These are phyloP conservation scores for Penicillium sp. DNA, from an alignment of 2,329 filamentous ascomycete species.

Conservation along the genomic window DNA sequence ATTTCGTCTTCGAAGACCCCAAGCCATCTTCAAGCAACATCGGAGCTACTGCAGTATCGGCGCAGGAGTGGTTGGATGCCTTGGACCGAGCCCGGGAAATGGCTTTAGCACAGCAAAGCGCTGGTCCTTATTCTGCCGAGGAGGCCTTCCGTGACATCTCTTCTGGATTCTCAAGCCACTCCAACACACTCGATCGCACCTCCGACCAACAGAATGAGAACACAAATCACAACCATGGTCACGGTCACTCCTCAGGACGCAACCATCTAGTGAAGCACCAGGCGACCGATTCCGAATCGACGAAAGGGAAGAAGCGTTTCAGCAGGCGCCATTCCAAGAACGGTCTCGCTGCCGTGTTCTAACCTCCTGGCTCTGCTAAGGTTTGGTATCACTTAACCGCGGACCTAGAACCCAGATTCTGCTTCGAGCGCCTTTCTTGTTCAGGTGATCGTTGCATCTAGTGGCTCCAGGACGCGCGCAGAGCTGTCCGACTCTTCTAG, in stretches of 20 bases:
- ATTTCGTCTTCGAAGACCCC: slow-evolving; percentile 92
- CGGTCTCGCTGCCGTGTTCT: slow-evolving; percentile 89
- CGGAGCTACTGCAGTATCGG: slow-evolving; percentile 68
- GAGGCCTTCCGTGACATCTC: slow-evolving; percentile 70
- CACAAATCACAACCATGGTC: slow-evolving; percentile 7
- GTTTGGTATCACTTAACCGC: background rate
- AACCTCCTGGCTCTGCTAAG: slow-evolving; percentile 19
- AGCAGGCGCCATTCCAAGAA: slow-evolving; percentile 94
- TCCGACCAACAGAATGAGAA: slow-evolving; percentile 45
- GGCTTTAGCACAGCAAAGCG: slow-evolving; percentile 72
- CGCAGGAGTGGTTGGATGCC: slow-evolving; percentile 90
- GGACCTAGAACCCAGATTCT: background rate
- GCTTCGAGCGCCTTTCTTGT: background rate
- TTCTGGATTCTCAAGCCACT: slow-evolving; percentile 71
- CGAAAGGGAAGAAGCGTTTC: slow-evolving; percentile 69
- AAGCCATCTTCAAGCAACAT: slow-evolving; percentile 70
- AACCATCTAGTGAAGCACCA: slow-evolving; percentile 48
- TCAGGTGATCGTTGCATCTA: background rate
- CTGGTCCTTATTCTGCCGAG: slow-evolving; percentile 69
- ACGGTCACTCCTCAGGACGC: slow-evolving; percentile 48
- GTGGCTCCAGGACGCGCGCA: background rate
- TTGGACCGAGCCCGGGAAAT: slow-evolving; percentile 86
- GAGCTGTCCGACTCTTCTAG: slow-evolving; percentile 4
- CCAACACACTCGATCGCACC: slow-evolving; percentile 49
- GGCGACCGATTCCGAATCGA: slow-evolving; percentile 55